Base-by-base conservation (phyloP, 148 eudicot species). In the Oxyria digyna region DNA sequence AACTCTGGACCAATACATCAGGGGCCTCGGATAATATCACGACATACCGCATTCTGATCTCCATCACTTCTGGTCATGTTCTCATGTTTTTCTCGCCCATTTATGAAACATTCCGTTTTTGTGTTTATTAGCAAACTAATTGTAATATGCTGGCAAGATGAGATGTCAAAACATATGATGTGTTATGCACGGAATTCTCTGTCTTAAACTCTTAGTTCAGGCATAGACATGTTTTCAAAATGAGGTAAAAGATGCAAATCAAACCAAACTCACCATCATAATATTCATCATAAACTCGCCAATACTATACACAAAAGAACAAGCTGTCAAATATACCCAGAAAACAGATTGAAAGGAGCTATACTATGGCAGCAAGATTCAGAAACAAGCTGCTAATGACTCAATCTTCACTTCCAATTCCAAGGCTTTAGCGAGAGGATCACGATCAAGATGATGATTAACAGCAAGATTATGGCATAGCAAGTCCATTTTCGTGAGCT, bases 401-500 rank as follows among this genome's bases (percentile, higher is more conserved):
- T 24, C 14, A 24, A 23, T 24, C 11, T 23, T 54, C 20, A 23
- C 31, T 54, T 54, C 62, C 62, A 54, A 31, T 59, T 59, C 65
- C 65, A 59, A 14, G 65, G 65, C 15, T 59, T 29, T 8, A 59
- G 65, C 5, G 80, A 78, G 20, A 84, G 73, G 63, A 84, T 72
- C 11, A 84, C 42, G 26, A 77, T 71, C 66, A 76, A 32, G 27
- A 81, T 67, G 27, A 81, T 78, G 62, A 84, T 46, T 2, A 84
- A 74, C 12, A 84, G 71, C 35, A 84, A 62, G 65, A 77, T 75
- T 1, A 81, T 81, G 43, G 79, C 89, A 33, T 72, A 85, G 71
- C 79, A 81, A 26, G 81, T 77, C 89, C 89, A 85, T 64, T 85
- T 85, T 14, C 88, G 72, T 26, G 85, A 78, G 27, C 79, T 85